These are phyloP conservation scores for Aspergillus terreus DNA, from an alignment of 2,329 filamentous ascomycete genomes.

Conservation along the genomic window DNA sequence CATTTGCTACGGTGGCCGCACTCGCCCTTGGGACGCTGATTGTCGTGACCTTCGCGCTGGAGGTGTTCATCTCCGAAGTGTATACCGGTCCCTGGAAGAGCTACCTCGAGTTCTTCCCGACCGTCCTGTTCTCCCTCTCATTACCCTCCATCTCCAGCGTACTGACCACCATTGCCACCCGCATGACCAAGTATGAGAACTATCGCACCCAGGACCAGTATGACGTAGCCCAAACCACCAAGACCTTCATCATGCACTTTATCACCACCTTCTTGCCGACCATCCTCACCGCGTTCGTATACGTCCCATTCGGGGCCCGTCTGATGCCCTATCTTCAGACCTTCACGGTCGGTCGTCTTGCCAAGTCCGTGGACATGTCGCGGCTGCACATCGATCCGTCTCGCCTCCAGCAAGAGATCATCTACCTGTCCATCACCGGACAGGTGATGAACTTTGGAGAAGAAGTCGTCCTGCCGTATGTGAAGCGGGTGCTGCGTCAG, in stretches of 20 bases:
- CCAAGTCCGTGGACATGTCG: slow-evolving; percentile 31
- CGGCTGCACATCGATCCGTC: slow-evolving; percentile 75
- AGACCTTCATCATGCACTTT: slow-evolving; percentile 94
- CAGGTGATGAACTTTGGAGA: slow-evolving; percentile 84
- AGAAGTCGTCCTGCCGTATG: slow-evolving; percentile 79
- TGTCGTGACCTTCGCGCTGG: slow-evolving; percentile 80
- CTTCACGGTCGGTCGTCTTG: slow-evolving; percentile 58
- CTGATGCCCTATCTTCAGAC: slow-evolving; percentile 84
- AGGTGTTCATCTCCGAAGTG: slow-evolving; percentile 93
- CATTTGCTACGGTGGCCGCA: slow-evolving; percentile 74
- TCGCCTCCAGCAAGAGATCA: slow-evolving; percentile 83
- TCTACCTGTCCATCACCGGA: slow-evolving; percentile 92
- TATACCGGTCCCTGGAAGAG: slow-evolving; percentile 86
- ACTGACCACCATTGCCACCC: slow-evolving; percentile 72
- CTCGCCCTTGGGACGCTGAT: slow-evolving; percentile 76
- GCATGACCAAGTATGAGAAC: slow-evolving; percentile 80
- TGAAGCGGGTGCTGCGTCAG: slow-evolving; percentile 72
- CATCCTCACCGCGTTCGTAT: slow-evolving; percentile 90
- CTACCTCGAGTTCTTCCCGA: slow-evolving; percentile 81
- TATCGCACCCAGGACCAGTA: slow-evolving; percentile 85
- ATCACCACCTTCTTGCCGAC: slow-evolving; percentile 92
- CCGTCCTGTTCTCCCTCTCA: slow-evolving; percentile 75
- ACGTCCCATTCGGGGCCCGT: slow-evolving; percentile 82
- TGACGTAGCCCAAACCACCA: slow-evolving; percentile 78
- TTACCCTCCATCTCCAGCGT: slow-evolving; percentile 74